Base-by-base conservation (phyloP, 805 yeast species). In the Metschnikowia cerradonensis region DNA sequence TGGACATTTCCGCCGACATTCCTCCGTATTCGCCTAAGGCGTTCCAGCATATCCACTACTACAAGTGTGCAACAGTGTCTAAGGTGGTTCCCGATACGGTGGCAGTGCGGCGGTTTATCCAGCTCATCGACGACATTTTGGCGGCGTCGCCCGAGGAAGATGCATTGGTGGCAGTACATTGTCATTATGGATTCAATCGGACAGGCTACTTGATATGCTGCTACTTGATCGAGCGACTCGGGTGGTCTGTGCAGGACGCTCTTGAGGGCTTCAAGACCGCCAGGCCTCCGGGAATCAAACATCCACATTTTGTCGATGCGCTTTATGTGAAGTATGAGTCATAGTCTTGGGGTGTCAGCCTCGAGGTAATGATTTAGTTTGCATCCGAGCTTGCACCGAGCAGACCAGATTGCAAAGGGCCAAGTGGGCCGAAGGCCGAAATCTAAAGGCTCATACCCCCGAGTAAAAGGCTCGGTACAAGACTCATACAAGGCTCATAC, bases 121-220 rank as follows among this genome's bases (percentile, higher is more conserved):
- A 68, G 37, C 69, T 83, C 41, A 75, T 83, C 4, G 82, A 81
- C 54, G 70, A 72, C 42, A 73, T 81, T 17, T 59, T 78, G 26
- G 20, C 55, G 2, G 53, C 55, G 6, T 39, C 59, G 5, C 52
- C 52, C 4, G 57, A 50, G 15, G 57, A 56, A 19, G 49, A 58
- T 15, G 79, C 79, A 4, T 66, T 73, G 23, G 68, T 84, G 6
- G 89, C 79, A 0, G 86, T 87, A 6, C 94, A 87, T 64, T 86
- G 94, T 62, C 94, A 86, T 63, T 86, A 86, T 61, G 94, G 92
- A 5, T 88, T 86, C 67, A 86, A 86, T 63, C 70, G 92, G 50
- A 86, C 92, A 0, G 92, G 94, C 2, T 86, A 81, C 58, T 72
- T 87, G 46, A 80, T 86, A 17, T 83, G 88, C 61, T 80, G 87